These are phyloP conservation scores for Triadica sebifera DNA, from an alignment of 345 rosid genomes.

Conservation along the genomic window DNA sequence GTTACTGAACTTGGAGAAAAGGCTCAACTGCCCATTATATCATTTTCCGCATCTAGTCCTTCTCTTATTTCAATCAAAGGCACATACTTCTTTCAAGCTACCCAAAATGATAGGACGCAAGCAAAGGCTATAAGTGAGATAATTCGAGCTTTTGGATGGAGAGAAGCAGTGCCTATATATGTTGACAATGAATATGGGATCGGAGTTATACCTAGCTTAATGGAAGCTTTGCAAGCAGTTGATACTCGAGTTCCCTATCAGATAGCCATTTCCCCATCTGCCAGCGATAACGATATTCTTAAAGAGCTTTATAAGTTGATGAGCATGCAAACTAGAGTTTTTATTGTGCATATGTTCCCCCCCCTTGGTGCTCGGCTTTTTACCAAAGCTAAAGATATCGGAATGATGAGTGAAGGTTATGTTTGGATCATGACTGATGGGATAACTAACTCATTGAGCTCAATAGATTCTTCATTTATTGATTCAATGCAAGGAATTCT, in stretches of 20 bases:
- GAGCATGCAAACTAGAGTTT: conserved; percentile 53
- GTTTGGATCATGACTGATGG: conserved; percentile 42
- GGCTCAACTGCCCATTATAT: conserved; percentile 48
- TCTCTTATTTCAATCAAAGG: conserved; percentile 21
- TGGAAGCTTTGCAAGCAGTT: conserved; percentile 35
- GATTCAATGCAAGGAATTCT: conserved; percentile 40
- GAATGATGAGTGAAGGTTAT: conserved; percentile 36
- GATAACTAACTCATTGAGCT: background rate
- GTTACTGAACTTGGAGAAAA: conserved; percentile 28
- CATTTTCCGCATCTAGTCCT: conserved; percentile 46
- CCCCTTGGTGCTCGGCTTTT: conserved; percentile 35
- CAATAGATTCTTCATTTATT: background rate
- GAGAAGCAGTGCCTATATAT: conserved; percentile 34
- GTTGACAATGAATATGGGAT: conserved; percentile 40
- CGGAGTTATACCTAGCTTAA: conserved; percentile 37
- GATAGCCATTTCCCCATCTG: conserved; percentile 32
- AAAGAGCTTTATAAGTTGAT: conserved; percentile 40
- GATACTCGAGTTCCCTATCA: conserved; percentile 20
- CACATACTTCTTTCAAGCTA: conserved; percentile 39
- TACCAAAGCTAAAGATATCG: conserved; percentile 17
- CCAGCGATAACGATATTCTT: conserved; percentile 37
- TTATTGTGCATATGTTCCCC: conserved; percentile 44
- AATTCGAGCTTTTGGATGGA: conserved; percentile 42
- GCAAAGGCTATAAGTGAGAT: conserved; percentile 39
- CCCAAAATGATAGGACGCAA: conserved; percentile 38